These are phyloP conservation scores for Thelephora terrestris DNA, from an alignment of 1,284 basidiomycete species.

Conservation along the genomic window DNA sequence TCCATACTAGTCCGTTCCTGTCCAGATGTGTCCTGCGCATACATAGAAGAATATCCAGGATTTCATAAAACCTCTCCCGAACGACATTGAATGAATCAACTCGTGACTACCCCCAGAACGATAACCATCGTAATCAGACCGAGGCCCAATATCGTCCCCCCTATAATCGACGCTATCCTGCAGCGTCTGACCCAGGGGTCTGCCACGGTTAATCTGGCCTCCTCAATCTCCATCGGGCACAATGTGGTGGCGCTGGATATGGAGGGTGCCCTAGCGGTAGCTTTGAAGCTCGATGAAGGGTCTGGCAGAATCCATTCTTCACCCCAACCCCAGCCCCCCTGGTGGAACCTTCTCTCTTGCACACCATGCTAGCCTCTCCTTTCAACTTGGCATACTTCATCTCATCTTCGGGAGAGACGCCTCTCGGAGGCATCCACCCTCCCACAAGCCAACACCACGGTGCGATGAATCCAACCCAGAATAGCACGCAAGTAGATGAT, in stretches of 20 bases:
- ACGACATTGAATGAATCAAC: conserved; percentile 4
- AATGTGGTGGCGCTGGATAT: not conserved
- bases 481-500: conserved; percentile 41
- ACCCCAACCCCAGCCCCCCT: not conserved
- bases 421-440: conserved; percentile 51
- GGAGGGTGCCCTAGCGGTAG: not conserved
- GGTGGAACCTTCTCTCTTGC: not conserved
- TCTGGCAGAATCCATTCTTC: not conserved
- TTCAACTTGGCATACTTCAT: conserved; percentile 13
- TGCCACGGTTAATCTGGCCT: conserved; percentile 4
- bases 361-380: conserved; percentile 8
- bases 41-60: not conserved
- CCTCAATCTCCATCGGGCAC: conserved; percentile 9
- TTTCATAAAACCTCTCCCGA: no score
- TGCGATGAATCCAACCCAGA: conserved; percentile 59
- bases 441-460: conserved; percentile 63
- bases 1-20: no score
- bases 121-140: conserved; percentile 30
- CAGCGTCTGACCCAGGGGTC: conserved; percentile 37
- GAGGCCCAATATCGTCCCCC: conserved; percentile 28
- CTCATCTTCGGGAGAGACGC: conserved; percentile 21
- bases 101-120: conserved; percentile 17
- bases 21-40: conserved; percentile 11
- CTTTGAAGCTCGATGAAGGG: not conserved
- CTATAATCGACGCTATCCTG: conserved; percentile 33